Evolutionary conservation across 139 green algal species (phyloP).

Genomic region (Tetradesmus obliquus): DNA sequence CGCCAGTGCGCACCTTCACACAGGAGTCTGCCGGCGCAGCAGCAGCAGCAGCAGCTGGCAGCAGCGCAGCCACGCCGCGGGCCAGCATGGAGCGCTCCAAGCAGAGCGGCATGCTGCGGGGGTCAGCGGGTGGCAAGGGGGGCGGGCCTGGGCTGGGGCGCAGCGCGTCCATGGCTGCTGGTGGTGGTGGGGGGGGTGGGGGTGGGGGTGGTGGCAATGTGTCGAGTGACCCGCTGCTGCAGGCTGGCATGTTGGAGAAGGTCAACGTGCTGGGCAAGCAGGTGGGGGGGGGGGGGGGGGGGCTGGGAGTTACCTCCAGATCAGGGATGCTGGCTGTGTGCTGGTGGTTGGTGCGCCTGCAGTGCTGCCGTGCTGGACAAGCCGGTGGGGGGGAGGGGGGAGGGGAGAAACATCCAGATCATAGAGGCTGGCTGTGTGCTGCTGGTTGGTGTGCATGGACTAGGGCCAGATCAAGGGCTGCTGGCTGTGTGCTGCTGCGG

Average conservation of each 20-base stretch:
- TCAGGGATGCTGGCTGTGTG: too few species aligned
- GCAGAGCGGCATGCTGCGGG: not conserved
- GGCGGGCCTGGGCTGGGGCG: not conserved
- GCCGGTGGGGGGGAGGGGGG: too few species aligned
- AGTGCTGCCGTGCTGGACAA: too few species aligned
- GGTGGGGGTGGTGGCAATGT: not conserved
- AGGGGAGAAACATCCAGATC: too few species aligned
- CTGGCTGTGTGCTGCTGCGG: too few species aligned
- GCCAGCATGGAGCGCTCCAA: not conserved
- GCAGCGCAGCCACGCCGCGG: not conserved
- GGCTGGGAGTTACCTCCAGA: too few species aligned
- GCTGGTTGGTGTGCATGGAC: not conserved
- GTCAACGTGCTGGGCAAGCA: slow-evolving; percentile 27
- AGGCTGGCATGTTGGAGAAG: slow-evolving; percentile 25
- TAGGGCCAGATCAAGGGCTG: too few species aligned
- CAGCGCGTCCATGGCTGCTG: not conserved
- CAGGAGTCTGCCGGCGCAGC: not conserved
- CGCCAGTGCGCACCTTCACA: not conserved
- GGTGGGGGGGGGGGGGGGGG: not conserved
- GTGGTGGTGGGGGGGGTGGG: not conserved
- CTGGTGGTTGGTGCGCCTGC: too few species aligned
- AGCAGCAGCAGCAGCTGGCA: not conserved
- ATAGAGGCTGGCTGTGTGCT: not conserved
- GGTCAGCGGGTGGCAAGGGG: not conserved
- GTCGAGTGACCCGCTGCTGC: slow-evolving; percentile 21